These are phyloP conservation scores for Gentiana macrophylla DNA, from an alignment of 257 asterid species.

Conservation along the genomic window DNA sequence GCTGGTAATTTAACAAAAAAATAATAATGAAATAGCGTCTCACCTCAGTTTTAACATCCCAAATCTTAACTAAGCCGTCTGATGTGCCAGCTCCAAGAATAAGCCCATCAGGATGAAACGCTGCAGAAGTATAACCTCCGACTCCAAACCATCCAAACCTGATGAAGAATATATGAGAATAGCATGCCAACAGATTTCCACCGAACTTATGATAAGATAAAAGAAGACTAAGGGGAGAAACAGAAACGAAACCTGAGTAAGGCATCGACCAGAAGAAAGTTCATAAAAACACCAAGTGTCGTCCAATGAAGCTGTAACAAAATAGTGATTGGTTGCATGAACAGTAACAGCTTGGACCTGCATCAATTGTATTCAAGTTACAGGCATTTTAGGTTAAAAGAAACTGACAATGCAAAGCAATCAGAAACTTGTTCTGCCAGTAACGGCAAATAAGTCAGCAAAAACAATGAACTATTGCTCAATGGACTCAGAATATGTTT, in stretches of 20 bases:
- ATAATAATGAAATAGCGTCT: not conserved
- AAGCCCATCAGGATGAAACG: slow-evolving; percentile 99
- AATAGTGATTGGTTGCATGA: slow-evolving; percentile 88
- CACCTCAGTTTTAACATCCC: slow-evolving; percentile 99
- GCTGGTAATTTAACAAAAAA: too few relatives aligned
- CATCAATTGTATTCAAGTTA: not conserved
- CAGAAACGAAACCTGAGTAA: slow-evolving; percentile 58
- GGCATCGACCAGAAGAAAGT: slow-evolving; percentile 86
- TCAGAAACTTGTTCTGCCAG: too few relatives aligned
- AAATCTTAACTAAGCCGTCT: slow-evolving; percentile 62
- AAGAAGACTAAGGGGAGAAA: not conserved
- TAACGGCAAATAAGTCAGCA: too few relatives aligned
- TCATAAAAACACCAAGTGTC: slow-evolving; percentile 96
- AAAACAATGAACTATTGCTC: too few relatives aligned
- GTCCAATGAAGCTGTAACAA: slow-evolving; percentile 94
- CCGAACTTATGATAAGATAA: not conserved
- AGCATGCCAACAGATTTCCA: not conserved
- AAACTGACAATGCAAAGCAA: too few relatives aligned
- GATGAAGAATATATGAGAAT: slow-evolving; percentile 11
- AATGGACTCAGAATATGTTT: too few relatives aligned
- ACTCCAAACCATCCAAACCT: slow-evolving; percentile 73
- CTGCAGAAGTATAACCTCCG: slow-evolving; percentile 80
- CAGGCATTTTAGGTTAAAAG: too few relatives aligned
- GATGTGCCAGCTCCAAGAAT: slow-evolving; percentile 96
- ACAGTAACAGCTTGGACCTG: slow-evolving; percentile 98